These are phyloP conservation scores for Aspergillus flavus DNA, from an alignment of 2,329 filamentous ascomycete species.

Conservation along the genomic window DNA sequence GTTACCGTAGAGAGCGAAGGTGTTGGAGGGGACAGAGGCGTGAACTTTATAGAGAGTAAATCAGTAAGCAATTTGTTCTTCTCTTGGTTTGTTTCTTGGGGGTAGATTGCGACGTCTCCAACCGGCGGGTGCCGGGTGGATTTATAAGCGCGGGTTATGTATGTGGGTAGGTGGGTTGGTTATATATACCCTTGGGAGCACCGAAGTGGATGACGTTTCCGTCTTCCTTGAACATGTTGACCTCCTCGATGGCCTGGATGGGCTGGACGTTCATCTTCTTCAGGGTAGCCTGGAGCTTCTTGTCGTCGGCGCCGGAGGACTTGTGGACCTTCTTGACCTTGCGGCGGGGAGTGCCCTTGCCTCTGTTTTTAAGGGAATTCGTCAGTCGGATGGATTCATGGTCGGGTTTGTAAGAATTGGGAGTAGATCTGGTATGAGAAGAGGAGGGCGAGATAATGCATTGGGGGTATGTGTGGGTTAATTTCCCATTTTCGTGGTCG, in stretches of 20 bases:
- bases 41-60: constrained; percentile 66
- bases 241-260: constrained; percentile 99
- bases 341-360: constrained; percentile 96
- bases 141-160: neutral
- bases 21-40: constrained; percentile 96
- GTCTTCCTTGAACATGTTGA: constrained; percentile 99
- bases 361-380: constrained; percentile 56
- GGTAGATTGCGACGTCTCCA: neutral
- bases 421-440: neutral
- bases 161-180: neutral
- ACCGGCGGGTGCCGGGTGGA: neutral
- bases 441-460: neutral
- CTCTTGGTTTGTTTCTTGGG: neutral
- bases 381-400: constrained; percentile 19
- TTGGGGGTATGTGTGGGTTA: neutral
- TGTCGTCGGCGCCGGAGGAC: constrained; percentile 92
- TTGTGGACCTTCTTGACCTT: constrained; percentile 98
- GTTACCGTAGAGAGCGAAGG: constrained; percentile 98
- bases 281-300: constrained; percentile 95
- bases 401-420: neutral
- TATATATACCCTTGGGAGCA: constrained; percentile 84
- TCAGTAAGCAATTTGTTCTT: neutral
- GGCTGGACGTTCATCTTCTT: constrained; percentile 99
- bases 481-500: neutral
- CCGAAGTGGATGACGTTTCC: constrained; percentile 99